These are phyloP conservation scores for Epichloe hybrida DNA, from an alignment of 2,329 filamentous ascomycete species.

Conservation along the genomic window DNA sequence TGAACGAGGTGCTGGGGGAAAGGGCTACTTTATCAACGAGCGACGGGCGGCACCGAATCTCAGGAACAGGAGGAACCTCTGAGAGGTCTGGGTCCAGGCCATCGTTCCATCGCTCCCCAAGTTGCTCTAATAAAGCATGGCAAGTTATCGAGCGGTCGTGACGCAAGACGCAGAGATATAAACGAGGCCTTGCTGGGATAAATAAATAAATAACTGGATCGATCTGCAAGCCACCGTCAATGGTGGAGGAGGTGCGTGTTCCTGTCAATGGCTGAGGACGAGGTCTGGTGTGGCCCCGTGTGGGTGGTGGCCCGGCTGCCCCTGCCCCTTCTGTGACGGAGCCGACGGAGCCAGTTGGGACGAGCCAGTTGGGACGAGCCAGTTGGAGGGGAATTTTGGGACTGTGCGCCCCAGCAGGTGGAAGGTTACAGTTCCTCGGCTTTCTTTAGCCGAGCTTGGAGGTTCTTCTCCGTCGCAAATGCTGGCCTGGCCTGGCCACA, in stretches of 20 bases:
- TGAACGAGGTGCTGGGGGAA: background rate
- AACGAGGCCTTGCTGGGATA: background rate
- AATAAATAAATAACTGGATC: conserved; percentile 3
- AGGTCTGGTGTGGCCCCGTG: background rate
- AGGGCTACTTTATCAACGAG: background rate
- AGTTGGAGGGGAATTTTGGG: background rate
- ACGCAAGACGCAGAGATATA: background rate
- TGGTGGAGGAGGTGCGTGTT: background rate
- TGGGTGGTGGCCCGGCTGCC: background rate
- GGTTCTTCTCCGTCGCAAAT: no score
- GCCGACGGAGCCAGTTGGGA: background rate
- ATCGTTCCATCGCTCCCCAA: background rate
- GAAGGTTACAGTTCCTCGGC: no score
- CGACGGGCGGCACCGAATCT: background rate
- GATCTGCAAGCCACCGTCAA: conserved; percentile 3
- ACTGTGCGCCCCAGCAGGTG: no score
- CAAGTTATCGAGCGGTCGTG: background rate
- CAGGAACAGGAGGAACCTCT: no score
- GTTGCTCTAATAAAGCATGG: background rate
- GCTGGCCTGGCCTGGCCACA: no score
- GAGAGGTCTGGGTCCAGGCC: background rate
- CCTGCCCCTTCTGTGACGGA: background rate
- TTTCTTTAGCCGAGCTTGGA: no score
- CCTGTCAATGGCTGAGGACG: background rate
- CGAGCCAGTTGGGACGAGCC: background rate